Base-by-base conservation (phyloP, 306 rosid species). In the Benincasa hispida region DNA sequence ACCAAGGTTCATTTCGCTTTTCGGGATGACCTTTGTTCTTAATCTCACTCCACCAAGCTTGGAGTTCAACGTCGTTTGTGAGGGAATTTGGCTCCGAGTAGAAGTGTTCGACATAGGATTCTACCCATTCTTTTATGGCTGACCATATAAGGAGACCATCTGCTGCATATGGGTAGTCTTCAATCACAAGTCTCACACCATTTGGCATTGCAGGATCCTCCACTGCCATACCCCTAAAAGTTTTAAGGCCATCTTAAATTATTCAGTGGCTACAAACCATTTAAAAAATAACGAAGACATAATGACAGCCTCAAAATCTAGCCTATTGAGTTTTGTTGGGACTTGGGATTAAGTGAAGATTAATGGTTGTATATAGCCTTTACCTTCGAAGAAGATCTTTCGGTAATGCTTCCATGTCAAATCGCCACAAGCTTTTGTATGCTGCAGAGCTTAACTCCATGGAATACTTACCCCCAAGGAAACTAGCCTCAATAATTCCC, bases 61-160 rank as follows among this genome's bases (percentile, higher is more conserved):
- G 95, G 80, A 94, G 96, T 82, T 94, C 98, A 15, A 8, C 39
- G 53, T 77, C 80, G 82, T 10, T 12, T 42, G 97, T 72, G 42
- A 94, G 70, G 21, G 95, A 87, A 63, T 81, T 85, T 18, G 95
- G 82, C 61, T 89, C 89, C 0, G 88, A 77, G 85, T 94, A 94
- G 87, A 84, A 89, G 83, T 83, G 93, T 30, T 80, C 79, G 4
- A 90, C 95, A 28, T 90, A 94, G 48, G 91, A 86, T 76, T 87
- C 90, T 61, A 94, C 96, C 97, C 95, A 91, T 76, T 94, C 96
- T 88, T 89, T 82, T 68, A 89, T 89, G 74, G 96, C 96, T n/a
- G 97, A 88, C 98, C 98, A 94, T 67, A 94, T 78, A 13, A 91
- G 87, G 57, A 94, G 96, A 67, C 98, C 98, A 66, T 94, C 98